Percentiles rank a stretch among this genome's conserved stretches.
Conservation (phyloP, 441 rosid species). For the Aleurites moluccanus region DNA sequence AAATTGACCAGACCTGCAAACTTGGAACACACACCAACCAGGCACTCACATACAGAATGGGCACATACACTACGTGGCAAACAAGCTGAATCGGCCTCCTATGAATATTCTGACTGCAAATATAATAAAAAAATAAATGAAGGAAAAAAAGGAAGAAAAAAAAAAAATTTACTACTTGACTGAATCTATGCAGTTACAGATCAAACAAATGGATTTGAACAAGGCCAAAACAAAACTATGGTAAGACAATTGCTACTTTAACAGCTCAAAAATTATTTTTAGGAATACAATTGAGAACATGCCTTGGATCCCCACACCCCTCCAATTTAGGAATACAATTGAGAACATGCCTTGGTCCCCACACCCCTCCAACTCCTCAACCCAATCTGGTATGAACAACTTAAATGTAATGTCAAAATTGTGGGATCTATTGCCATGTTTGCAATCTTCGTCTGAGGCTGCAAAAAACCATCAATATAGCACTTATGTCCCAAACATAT, state of each 20-base stretch:
- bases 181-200: slow-evolving; percentile 9
- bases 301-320: slow-evolving; percentile 19
- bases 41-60: too few species aligned
- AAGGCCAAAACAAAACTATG: slow-evolving; percentile 2
- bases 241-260: slow-evolving; percentile 23
- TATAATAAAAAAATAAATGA: not conserved
- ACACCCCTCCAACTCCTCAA: not conserved
- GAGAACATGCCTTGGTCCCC: slow-evolving; percentile 30
- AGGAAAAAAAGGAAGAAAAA: not conserved
- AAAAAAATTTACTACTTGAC: not conserved
- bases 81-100: not conserved
- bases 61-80: too few species aligned
- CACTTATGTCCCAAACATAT: slow-evolving; percentile 73
- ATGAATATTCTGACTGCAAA: not conserved
- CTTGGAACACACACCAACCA: too few species aligned
- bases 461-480: slow-evolving; percentile 17
- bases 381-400: slow-evolving; percentile 13
- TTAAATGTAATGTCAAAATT: slow-evolving; percentile 20
- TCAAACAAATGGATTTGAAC: slow-evolving; percentile 12
- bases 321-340: slow-evolving; percentile 35
- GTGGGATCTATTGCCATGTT: slow-evolving; percentile 23
- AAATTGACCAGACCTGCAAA: too few species aligned
- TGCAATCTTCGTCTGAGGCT: slow-evolving; percentile 27
- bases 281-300: slow-evolving; percentile 41
- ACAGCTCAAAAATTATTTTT: slow-evolving; percentile 31